Evolutionary conservation across 2,329 filamentous ascomycete species (phyloP), one percentile per base, ranked within the genome.

Genomic region (Exophiala mesophila): DNA sequence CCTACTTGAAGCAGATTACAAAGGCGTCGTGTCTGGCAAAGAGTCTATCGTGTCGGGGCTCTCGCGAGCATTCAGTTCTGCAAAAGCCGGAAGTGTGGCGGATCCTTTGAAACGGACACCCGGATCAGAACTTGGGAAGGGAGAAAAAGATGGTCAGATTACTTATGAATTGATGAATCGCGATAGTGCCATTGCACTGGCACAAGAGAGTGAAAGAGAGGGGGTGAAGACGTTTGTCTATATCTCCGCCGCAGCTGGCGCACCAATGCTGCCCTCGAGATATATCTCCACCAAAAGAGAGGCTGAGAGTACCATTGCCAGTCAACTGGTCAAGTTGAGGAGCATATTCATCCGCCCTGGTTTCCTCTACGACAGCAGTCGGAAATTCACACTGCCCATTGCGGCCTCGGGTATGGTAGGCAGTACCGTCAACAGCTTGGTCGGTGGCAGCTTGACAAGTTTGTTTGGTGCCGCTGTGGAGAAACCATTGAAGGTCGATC

Each of bases 151-250:
- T 55, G 81, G 82, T 18, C 85, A 92, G 66, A 73, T 95, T 57
- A 96, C 90, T 13, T 98, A 98, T 69, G 92, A 97, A 70, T 74
- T 88, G 47, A 96, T 98, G 88, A 98, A 98, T 68, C 78, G 92
- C 44, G 46, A 54, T 44, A 79, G 72, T 68, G 90, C 90, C 35
- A 79, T 97, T 48, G 77, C 83, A 41, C 74, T 96, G 10, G 92
- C 90, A 10, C 80, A 83, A 58, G 85, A 90, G 61, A 81, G 88
- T 2, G 74, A 75, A 18, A 68, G 68, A 23, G 77, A 79, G 46
- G 73, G 78, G 24, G 82, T 83, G 10, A 67, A 73, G 13, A 78
- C 81, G 0, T 96, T 95, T 61, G 80, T 83, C 46, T 97, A 88
- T 70, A 83, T 98, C 48, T 95, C 88, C 24, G 92, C 92, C 2